Evolutionary conservation across 768 basidiomycete genomes (phyloP).

Genomic region (Pleurotus sapidus): DNA sequence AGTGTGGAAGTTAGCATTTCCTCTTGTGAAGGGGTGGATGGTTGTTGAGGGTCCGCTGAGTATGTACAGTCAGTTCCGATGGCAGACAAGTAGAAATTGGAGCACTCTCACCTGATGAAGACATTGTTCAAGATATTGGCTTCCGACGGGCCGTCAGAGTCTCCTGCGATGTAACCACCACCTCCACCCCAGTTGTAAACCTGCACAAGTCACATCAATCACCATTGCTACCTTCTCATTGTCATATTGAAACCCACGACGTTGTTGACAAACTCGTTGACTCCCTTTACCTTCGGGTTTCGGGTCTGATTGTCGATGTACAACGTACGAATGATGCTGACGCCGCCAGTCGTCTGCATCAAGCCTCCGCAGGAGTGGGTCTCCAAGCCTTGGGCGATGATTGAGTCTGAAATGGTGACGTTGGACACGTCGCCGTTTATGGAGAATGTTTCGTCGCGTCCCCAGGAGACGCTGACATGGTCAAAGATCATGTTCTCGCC

Average conservation of each 20-base stretch:
- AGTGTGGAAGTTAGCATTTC: conserved; percentile 33
- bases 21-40: conserved; percentile 28
- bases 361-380: conserved; percentile 34
- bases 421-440: conserved; percentile 35
- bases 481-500: conserved; percentile 34
- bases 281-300: conserved; percentile 35
- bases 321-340: conserved; percentile 32
- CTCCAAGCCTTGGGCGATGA: conserved; percentile 33
- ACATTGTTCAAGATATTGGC: conserved; percentile 33
- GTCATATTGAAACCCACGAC: conserved; percentile 20
- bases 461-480: conserved; percentile 32
- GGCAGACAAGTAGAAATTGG: background rate
- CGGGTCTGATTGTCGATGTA: conserved; percentile 35
- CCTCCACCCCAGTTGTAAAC: conserved; percentile 33
- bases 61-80: background rate
- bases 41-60: conserved; percentile 29
- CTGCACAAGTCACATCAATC: conserved; percentile 8
- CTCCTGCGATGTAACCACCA: conserved; percentile 33
- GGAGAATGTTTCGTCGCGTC: conserved; percentile 31
- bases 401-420: conserved; percentile 32
- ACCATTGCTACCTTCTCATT: background rate
- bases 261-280: conserved; percentile 34
- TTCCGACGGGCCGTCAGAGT: conserved; percentile 28
- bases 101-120: conserved; percentile 24
- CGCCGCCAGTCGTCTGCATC: conserved; percentile 31